Base-by-base conservation (phyloP, 2,329 filamentous ascomycete genomes). In the Boeremia lycopersici region DNA sequence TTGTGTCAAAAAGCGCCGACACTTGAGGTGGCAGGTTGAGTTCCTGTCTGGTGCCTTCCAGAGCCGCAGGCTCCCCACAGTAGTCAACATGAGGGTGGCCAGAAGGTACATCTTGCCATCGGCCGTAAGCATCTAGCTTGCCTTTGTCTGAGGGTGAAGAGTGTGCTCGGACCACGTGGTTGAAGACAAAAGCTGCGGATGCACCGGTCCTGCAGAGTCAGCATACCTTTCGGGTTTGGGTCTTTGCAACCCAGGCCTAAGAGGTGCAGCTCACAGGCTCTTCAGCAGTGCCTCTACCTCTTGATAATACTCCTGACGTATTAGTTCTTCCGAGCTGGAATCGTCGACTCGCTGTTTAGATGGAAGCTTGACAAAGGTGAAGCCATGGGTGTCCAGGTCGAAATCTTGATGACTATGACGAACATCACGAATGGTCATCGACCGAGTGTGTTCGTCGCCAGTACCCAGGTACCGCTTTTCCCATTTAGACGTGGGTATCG, bases 61-160 rank as follows among this genome's bases (percentile, higher is more conserved):
- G 56, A 15, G 43, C 51, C 6, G 19, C 35, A 7, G 51, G 13
- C 9, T 49, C 45, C 23, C 61, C 63, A 6, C 57, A 51, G 48
- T 67, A 66, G 41, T 66, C 63, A 38, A 66, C 62, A 35, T 63
- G 62, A 2, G 62, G 52, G 35, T 66, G 63, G n/a, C 60, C 57
- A 0, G 63, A 49, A 28, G 63, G 62, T 2, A 66, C 60, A 36
- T 62, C 57, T 52, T 65, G 61, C 46, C 79, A 81, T 1, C 81
- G 78, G 0, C 76, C 76, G 50, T 74, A 71, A 6, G 79, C 71
- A 3, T 83, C 77, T 52, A 72, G 67, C 0, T 76, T 55, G 40
- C 62, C 72, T 0, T 79, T 77, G 33, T 79, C 76, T 2, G 67
- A 69, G 0, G 79, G 80, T 0, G 83, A 76, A 58, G 82, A 77